Conservation (phyloP, 768 basidiomycete genomes). For the Exsudoporus frostii region DNA sequence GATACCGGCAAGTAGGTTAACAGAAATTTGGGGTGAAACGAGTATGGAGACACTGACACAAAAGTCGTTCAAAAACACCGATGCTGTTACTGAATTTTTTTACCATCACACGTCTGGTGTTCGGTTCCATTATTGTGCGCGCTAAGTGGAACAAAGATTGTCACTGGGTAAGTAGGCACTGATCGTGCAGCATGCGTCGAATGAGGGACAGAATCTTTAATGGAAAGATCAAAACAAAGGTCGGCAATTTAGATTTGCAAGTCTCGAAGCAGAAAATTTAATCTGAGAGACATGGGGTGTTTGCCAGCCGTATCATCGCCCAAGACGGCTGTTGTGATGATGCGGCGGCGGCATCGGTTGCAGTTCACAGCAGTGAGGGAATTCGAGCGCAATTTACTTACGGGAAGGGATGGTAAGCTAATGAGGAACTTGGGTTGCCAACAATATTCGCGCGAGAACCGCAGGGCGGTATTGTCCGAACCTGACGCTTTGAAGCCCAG, state of each 20-base stretch:
- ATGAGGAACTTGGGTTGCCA: conserved; percentile 18
- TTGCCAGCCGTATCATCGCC: conserved; percentile 2
- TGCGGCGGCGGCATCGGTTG: conserved; percentile 18
- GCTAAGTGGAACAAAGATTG: conserved; percentile 17
- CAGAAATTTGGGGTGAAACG: conserved; percentile 28
- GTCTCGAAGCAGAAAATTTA: conserved; percentile 9
- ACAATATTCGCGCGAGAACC: conserved; percentile 13
- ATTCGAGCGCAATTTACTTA: conserved; percentile 17
- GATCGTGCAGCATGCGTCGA: conserved; percentile 4
- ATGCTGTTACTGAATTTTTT: conserved; percentile 9
- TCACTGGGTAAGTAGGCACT: conserved; percentile 7
- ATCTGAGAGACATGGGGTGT: conserved; percentile 16
- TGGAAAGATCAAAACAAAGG: conserved; percentile 13
- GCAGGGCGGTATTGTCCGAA: conserved; percentile 12
- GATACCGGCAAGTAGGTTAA: conserved; percentile 28
- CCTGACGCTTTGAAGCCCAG: conserved; percentile 4
- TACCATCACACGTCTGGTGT: neutral
- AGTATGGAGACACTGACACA: conserved; percentile 22
- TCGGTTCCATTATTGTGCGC: conserved; percentile 23
- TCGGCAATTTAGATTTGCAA: conserved; percentile 20
- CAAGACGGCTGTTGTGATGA: conserved; percentile 12
- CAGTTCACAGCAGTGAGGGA: conserved; percentile 12
- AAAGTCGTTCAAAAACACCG: conserved; percentile 10
- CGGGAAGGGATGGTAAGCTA: conserved; percentile 13
- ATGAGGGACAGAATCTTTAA: conserved; percentile 6